phyloP scores from a whole-genome alignment of 306 rosid genomes.

The Gleditsia sinensis region DNA sequence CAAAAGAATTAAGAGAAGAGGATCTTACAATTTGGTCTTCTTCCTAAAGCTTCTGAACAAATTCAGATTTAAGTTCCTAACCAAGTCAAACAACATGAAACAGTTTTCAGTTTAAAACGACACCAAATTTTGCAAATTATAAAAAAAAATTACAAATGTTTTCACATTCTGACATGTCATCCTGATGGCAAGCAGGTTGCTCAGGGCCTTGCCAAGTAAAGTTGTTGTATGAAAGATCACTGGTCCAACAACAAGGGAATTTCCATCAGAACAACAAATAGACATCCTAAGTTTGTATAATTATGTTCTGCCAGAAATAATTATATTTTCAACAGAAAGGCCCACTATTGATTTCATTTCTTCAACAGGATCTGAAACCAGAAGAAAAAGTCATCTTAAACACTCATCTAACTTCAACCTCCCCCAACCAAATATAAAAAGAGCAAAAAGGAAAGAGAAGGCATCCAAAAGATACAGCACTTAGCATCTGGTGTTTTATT shows the following conservation, averaged over 20 bases:
- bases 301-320: neutral
- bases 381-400: constrained; percentile 8
- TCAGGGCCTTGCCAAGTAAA: constrained; percentile 69
- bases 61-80: constrained; percentile 68
- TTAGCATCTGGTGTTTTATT: neutral
- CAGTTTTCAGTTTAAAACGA: constrained; percentile 5
- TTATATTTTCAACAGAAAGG: constrained; percentile 4
- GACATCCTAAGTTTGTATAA: neutral
- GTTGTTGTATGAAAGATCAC: constrained; percentile 88
- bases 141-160: neutral
- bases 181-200: constrained; percentile 57
- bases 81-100: constrained; percentile 29
- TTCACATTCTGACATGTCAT: constrained; percentile 48
- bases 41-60: constrained; percentile 58
- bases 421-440: neutral
- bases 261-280: constrained; percentile 28
- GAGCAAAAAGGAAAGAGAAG: neutral
- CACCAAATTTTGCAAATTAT: neutral
- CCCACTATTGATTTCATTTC: neutral
- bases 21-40: constrained; percentile 53
- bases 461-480: neutral
- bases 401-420: neutral
- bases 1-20: constrained; percentile 28
- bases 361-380: neutral
- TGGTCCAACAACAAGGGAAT: constrained; percentile 38